Conservation (phyloP, 225 moss, liverwort and hornwort genomes). For the Climacium dendroides region DNA sequence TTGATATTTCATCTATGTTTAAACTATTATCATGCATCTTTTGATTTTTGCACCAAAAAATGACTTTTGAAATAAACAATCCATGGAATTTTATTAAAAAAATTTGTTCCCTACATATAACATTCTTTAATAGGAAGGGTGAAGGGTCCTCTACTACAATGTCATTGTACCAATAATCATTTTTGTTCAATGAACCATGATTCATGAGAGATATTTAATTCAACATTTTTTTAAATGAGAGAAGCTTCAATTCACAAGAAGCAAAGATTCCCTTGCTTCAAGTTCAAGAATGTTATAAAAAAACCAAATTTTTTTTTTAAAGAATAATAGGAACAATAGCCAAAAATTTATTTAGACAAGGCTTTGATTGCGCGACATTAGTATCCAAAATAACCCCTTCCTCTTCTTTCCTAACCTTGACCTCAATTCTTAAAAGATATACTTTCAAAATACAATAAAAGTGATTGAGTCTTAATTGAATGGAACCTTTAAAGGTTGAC, state of each 20-base stretch:
- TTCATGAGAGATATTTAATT: not conserved
- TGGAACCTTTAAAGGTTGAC: not conserved
- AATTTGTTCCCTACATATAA: fast-evolving
- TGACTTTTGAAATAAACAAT: not conserved
- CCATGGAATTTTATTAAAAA: not conserved
- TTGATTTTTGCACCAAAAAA: too few species aligned
- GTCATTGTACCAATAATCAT: not conserved
- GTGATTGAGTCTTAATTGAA: too few species aligned
- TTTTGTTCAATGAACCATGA: not conserved
- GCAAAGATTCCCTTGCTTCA: not conserved
- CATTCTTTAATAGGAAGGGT: not conserved
- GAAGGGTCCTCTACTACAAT: not conserved
- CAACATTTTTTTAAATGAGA: not conserved
- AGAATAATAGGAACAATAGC: not conserved
- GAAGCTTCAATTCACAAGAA: not conserved
- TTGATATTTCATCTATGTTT: not conserved
- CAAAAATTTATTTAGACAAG: not conserved
- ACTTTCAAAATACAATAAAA: not conserved
- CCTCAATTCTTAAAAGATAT: not conserved
- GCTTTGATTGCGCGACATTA: too few species aligned
- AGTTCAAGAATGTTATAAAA: not conserved
- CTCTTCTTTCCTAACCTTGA: not conserved
- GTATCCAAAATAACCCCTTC: not conserved
- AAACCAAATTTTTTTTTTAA: not conserved
- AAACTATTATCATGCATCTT: not conserved